Evolutionary conservation across 352 stramenopile genomes (phyloP), one percentile per base, ranked within the genome.

Genomic region (Phytophthora kernoviae): DNA sequence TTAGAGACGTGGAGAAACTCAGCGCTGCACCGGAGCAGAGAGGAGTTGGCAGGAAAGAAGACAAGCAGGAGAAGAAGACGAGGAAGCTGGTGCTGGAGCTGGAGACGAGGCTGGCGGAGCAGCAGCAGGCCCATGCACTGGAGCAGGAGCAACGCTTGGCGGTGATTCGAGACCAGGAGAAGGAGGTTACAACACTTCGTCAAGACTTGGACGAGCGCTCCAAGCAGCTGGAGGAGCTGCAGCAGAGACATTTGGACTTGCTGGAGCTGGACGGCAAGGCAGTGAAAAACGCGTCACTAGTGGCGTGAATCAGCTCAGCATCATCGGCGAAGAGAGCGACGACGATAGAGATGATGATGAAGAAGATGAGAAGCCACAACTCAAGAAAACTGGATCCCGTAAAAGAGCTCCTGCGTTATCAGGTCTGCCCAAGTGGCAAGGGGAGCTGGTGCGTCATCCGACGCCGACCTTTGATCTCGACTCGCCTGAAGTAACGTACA

Each of bases 401-500:
- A 18, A 43, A 30, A 54, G 61, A 61, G 64, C 68, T 30, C 43
- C 60, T 32, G 68, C 59, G 9, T 49, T 36, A 54, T 41, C 55
- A 14, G 44, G 21, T 9, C 49, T 30, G 15, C 41, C 33, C 9
- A 76, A 70, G 24, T 93, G 84, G 84, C 58, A 65, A 0, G 81
- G 91, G 65, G 84, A 91, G 50, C 57, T 84, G 8, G 65, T 90
- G 27, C 80, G 81, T 4, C 81, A 91, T 49, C 84, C 84, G 43
- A 92, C 82, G 34, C 84, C 82, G 21, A 69, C 76, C 33, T 94
- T 94, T 49, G 77, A 88, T 33, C 34, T 94, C 36, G 67, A 91
- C 40, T 92, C 82, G 17, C 77, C 79, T 4, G 84, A 92, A 43
- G 79, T 94, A n/a, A 68, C 79, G 14, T 92, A 91, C 32, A 41